Percentiles rank a stretch among this genome's conserved stretches.
phyloP scores from a whole-genome alignment of 179 eudicot genomes.

The Spinacia oleracea region DNA sequence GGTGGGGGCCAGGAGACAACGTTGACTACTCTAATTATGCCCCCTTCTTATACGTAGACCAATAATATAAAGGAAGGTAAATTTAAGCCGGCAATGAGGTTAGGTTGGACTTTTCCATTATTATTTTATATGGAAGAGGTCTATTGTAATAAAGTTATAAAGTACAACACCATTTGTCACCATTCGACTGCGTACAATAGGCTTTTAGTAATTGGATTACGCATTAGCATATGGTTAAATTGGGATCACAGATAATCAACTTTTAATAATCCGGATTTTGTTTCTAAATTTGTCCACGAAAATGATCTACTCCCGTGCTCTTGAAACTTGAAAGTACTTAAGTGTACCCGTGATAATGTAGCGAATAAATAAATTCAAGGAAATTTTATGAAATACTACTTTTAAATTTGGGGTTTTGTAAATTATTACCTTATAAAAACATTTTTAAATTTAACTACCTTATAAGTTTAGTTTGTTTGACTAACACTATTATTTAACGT shows the following conservation, averaged over 20 bases:
- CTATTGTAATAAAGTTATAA: not conserved
- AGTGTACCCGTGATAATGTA: too few relatives aligned
- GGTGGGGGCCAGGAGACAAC: conserved; percentile 32
- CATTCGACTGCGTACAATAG: not conserved
- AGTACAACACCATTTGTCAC: not conserved
- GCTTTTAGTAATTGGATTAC: not conserved
- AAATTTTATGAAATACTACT: too few relatives aligned
- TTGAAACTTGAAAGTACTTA: too few relatives aligned
- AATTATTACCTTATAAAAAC: too few relatives aligned
- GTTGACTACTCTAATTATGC: conserved; percentile 24
- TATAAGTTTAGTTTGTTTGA: too few relatives aligned
- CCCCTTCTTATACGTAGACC: conserved; percentile 6
- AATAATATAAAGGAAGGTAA: not conserved
- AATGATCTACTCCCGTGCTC: too few relatives aligned
- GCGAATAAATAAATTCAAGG: too few relatives aligned
- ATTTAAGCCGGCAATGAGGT: too few relatives aligned
- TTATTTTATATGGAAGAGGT: not conserved
- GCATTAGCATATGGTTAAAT: not conserved
- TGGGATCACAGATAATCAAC: not conserved
- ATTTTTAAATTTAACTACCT: too few relatives aligned
- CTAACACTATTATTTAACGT: too few relatives aligned
- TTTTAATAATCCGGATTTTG: not conserved
- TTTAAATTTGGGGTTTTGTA: too few relatives aligned
- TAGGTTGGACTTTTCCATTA: too few relatives aligned
- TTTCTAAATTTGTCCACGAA: not conserved